These are phyloP conservation scores for Endotrypanum monterogeii DNA, from an alignment of 208 protist genomes.

Conservation along the genomic window DNA sequence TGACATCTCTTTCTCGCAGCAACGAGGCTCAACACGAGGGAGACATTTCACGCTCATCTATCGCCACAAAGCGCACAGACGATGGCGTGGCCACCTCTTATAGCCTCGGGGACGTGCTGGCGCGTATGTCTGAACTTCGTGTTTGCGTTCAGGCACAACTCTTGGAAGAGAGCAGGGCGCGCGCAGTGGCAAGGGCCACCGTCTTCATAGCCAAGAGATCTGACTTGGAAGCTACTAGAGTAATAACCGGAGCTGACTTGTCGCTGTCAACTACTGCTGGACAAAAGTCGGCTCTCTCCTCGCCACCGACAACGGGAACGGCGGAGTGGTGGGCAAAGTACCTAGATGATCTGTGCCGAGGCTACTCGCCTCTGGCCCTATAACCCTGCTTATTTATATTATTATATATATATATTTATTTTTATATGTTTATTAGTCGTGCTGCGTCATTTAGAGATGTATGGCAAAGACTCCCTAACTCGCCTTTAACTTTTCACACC, in stretches of 20 bases:
- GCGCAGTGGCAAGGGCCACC: neutral
- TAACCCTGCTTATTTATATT: neutral
- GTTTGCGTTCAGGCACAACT: conserved; percentile 31
- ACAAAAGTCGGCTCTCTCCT: neutral
- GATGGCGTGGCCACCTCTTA: conserved; percentile 18
- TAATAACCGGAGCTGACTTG: neutral
- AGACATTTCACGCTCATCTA: conserved; percentile 1
- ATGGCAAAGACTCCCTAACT: neutral
- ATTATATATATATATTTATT: too few species aligned
- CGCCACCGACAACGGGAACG: conserved; percentile 10
- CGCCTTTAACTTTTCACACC: too few species aligned
- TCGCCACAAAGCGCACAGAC: conserved; percentile 21
- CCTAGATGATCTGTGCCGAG: conserved; percentile 26
- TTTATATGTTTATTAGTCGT: too few species aligned
- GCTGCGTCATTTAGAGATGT: neutral
- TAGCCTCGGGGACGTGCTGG: conserved; percentile 14
- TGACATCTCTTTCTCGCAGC: neutral
- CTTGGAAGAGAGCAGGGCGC: conserved; percentile 10
- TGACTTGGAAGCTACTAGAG: neutral
- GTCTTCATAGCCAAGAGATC: neutral
- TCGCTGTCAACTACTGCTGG: neutral
- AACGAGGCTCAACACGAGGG: neutral
- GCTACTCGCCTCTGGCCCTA: conserved; percentile 9
- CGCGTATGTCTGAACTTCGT: conserved; percentile 26
- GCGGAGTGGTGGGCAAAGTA: conserved; percentile 30